Percentiles rank a stretch among this genome's conserved stretches.
These are phyloP conservation scores for Pleodorina starrii DNA, from an alignment of 139 green algal genomes.

Conservation along the genomic window DNA sequence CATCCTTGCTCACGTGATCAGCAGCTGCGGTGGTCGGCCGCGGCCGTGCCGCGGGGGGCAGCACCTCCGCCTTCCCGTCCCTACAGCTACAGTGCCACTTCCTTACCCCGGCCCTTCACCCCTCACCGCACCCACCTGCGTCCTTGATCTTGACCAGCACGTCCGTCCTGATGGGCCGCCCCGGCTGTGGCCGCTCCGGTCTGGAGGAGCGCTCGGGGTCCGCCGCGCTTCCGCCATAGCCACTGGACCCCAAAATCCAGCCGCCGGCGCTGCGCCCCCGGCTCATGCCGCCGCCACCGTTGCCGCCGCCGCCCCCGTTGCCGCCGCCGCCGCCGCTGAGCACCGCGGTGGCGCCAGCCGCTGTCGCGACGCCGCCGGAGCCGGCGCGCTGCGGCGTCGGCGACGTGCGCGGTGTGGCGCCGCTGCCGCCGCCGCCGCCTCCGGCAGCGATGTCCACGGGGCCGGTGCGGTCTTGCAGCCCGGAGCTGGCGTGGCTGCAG, in stretches of 20 bases:
- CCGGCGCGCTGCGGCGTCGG: neutral
- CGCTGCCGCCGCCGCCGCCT: neutral
- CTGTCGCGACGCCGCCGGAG: too few species aligned
- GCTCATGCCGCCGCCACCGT: neutral
- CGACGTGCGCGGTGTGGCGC: neutral
- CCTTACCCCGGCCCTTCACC: too few species aligned
- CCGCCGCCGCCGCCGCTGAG: neutral
- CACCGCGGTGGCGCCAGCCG: neutral
- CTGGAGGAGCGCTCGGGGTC: neutral
- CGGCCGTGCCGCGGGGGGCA: too few species aligned
- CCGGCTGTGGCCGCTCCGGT: conserved; percentile 11
- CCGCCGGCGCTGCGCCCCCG: neutral
- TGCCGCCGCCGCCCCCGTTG: neutral
- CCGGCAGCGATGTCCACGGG: too few species aligned
- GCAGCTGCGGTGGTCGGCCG: too few species aligned
- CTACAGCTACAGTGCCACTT: too few species aligned
- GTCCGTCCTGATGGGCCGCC: neutral
- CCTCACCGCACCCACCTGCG: conserved; percentile 18
- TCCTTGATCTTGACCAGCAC: conserved; percentile 62
- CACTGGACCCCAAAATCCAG: conserved; percentile 11
- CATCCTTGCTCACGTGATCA: too few species aligned
- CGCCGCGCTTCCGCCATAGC: neutral
- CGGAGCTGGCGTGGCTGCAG: neutral
- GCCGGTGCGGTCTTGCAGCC: neutral
- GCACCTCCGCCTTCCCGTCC: too few species aligned